These are phyloP conservation scores for Plasmodium gaboni DNA, from an alignment of 169 alveolate species.

Conservation along the genomic window DNA sequence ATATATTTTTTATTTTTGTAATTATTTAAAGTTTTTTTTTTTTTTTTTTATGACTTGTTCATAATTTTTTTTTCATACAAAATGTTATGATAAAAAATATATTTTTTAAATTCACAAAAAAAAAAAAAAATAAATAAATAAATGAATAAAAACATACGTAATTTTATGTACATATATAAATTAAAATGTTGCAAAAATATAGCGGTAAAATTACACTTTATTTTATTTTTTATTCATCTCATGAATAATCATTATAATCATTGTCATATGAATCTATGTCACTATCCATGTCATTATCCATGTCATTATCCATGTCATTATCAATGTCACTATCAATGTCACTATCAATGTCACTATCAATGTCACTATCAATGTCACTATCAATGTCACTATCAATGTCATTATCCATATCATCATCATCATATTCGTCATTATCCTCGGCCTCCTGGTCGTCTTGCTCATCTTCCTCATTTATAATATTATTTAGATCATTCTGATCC, in stretches of 20 bases:
- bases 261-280: constrained; percentile 36
- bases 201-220: neutral
- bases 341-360: neutral
- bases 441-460: constrained; percentile 16
- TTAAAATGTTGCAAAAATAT: too few species aligned
- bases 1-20: too few species aligned
- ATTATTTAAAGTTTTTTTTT: too few species aligned
- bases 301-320: constrained; percentile 4
- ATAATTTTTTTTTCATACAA: neutral
- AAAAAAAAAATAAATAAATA: neutral
- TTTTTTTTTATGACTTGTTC: too few species aligned
- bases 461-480: constrained; percentile 1
- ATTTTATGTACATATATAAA: neutral
- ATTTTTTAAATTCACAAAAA: neutral
- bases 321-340: constrained; percentile 3
- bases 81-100: neutral
- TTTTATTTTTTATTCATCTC: constrained; percentile 16
- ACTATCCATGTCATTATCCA: constrained; percentile 24
- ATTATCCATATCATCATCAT: constrained; percentile 4
- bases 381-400: constrained; percentile 20
- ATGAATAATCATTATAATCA: constrained; percentile 53
- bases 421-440: constrained; percentile 39
- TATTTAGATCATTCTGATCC: neutral
- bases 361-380: constrained; percentile 5
- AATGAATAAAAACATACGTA: neutral